These are phyloP conservation scores for Penicillium sp. DNA, from an alignment of 2,329 filamentous ascomycete genomes.

Conservation along the genomic window DNA sequence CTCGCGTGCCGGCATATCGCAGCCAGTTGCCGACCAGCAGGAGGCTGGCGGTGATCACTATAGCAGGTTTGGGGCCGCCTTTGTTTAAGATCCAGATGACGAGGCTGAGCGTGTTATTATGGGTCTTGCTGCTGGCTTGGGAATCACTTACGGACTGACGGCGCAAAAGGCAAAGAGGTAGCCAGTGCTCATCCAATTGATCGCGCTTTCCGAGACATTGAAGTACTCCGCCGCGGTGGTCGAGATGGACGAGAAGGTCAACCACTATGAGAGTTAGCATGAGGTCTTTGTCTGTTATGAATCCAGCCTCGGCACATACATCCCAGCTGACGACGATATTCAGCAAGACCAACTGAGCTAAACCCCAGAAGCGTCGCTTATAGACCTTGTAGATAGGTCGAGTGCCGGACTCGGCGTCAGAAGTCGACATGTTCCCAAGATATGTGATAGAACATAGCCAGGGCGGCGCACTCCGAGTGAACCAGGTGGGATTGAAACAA, in stretches of 20 bases:
- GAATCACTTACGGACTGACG: constrained; percentile 60
- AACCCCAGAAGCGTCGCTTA: constrained; percentile 84
- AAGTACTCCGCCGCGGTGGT: constrained; percentile 75
- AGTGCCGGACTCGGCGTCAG: constrained; percentile 15
- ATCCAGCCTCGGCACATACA: constrained; percentile 57
- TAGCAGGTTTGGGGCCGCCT: constrained; percentile 73
- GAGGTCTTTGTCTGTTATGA: not conserved
- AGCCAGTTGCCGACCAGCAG: constrained; percentile 88
- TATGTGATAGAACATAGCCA: not conserved
- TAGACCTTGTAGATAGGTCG: constrained; percentile 61
- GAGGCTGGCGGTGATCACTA: constrained; percentile 71
- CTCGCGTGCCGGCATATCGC: constrained; percentile 70
- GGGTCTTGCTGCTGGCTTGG: not conserved
- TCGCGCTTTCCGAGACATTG: constrained; percentile 67
- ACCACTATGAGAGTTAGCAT: constrained; percentile 62
- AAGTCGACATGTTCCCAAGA: constrained; percentile 7
- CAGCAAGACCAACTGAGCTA: constrained; percentile 78
- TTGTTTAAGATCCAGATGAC: constrained; percentile 76
- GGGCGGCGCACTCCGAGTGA: not conserved
- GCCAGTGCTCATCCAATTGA: constrained; percentile 91
- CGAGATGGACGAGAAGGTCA: constrained; percentile 85
- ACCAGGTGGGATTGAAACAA: not conserved
- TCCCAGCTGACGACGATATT: constrained; percentile 96
- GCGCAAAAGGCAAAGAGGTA: constrained; percentile 84
- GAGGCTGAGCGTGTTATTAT: constrained; percentile 35